Evolutionary conservation across 305 asterid genomes (phyloP), one percentile per base, ranked within the genome.

Genomic region (Fraxinus sp.): DNA sequence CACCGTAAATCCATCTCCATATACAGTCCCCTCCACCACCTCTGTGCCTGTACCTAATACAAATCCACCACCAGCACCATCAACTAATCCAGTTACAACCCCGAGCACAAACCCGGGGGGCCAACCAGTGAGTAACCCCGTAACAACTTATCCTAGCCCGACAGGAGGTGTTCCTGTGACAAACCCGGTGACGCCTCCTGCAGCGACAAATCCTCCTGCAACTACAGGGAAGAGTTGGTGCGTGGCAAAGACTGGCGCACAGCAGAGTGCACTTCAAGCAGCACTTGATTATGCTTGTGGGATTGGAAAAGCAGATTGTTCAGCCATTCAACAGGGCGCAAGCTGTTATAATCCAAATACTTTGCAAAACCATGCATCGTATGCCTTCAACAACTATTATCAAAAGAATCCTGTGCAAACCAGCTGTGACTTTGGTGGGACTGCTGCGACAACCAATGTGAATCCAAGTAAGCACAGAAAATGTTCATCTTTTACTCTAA

Each of bases 201-300:
- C 70, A 28, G 76, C 84, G 70, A 33, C 92, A 24, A 88, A 79
- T 79, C 82, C 88, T 22, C 91, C 93, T 0, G 89, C 89, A 2
- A 77, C 39, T 24, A 41, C 89, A 7, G 97, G 98, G 79, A 95
- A 92, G 93, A 90, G 90, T 87, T 95, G 97, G 97, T 95, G 98
- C 46, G 91, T 95, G 64, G 98, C 95, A 0, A 94, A 83, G 85
- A 83, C 90, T 74, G 98, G 98, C 9, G 73, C 74, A 33, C 76
- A 85, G 16, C 92, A 91, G 49, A 81, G 78, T 36, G 81, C 90
- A 37, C 79, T 94, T 49, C 98, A 95, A 79, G 46, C 92, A 0
- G 98, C 95, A 2, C 91, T 95, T 16, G 97, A 95, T 82, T 95
- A 95, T 77, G 97, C 98, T 0, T 95, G 98, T 85, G 98, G 98